Evolutionary conservation across 768 basidiomycete genomes (phyloP).

Genomic region (Russula lepida): DNA sequence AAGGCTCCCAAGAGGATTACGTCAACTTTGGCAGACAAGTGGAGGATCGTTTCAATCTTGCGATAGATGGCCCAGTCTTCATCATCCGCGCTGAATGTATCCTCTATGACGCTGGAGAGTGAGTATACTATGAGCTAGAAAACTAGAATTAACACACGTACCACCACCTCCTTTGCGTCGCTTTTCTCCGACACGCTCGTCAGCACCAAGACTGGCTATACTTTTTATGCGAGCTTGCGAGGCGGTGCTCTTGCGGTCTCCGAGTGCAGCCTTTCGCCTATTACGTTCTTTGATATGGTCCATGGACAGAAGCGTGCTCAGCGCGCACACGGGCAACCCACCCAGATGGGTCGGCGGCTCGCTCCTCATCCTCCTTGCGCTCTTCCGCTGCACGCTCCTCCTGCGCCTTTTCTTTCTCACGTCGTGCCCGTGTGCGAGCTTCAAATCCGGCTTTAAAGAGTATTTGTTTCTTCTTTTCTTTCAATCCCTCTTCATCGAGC

Average conservation of each 20-base stretch:
- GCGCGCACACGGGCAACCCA: conserved; percentile 69
- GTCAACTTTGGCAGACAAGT: background rate
- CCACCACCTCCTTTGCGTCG: conserved; percentile 77
- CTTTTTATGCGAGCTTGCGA: conserved; percentile 90
- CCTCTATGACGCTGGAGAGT: conserved; percentile 44
- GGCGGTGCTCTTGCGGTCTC: conserved; percentile 71
- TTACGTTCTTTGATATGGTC: conserved; percentile 77
- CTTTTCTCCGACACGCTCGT: conserved; percentile 75
- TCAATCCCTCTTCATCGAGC: conserved; percentile 85
- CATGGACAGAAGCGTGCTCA: conserved; percentile 81
- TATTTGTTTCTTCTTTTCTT: conserved; percentile 91
- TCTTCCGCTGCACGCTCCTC: conserved; percentile 57
- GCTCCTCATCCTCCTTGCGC: conserved; percentile 63
- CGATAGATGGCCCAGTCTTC: conserved; percentile 98
- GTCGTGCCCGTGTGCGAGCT: conserved; percentile 71
- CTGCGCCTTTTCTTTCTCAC: conserved; percentile 81
- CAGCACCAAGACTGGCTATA: conserved; percentile 85
- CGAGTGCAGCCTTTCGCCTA: conserved; percentile 69
- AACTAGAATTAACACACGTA: conserved; percentile 27
- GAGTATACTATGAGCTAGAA: conserved; percentile 24
- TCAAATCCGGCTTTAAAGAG: conserved; percentile 92
- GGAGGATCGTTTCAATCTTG: conserved; percentile 64
- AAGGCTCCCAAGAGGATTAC: no score
- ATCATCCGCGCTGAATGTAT: conserved; percentile 89
- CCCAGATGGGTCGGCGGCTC: conserved; percentile 56